Percentiles rank a stretch among this genome's conserved stretches.
Evolutionary conservation across 2,329 filamentous ascomycete genomes (phyloP).

Genomic region (Cyphellophora europaea): DNA sequence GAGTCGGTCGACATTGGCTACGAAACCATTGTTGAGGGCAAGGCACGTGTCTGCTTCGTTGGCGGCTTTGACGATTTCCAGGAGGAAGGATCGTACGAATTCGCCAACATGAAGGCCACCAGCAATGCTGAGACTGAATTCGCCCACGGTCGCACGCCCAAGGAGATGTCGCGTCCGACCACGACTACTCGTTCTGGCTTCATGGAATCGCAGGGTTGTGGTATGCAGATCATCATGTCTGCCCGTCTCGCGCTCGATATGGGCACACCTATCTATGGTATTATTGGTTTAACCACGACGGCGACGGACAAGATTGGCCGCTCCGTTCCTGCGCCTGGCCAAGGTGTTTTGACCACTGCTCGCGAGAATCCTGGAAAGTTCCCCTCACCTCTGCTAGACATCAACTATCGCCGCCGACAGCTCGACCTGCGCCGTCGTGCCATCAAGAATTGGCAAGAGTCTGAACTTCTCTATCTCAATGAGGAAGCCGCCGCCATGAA

Average conservation of each 20-base stretch:
- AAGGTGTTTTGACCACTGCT: constrained; percentile 92
- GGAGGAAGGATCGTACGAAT: constrained; percentile 98
- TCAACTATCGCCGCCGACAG: constrained; percentile 93
- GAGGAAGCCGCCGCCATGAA: constrained; percentile 91
- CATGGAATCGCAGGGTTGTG: constrained; percentile 98
- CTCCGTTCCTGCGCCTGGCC: constrained; percentile 89
- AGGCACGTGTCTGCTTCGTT: constrained; percentile 93
- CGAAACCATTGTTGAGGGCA: constrained; percentile 96
- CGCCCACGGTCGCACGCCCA: constrained; percentile 84
- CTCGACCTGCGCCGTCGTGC: constrained; percentile 88
- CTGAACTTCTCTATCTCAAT: constrained; percentile 83
- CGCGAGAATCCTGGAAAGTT: constrained; percentile 86
- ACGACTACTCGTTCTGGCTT: constrained; percentile 96
- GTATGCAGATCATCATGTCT: constrained; percentile 98
- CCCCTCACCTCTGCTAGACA: constrained; percentile 89
- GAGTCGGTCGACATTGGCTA: constrained; percentile 97
- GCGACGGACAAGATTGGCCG: constrained; percentile 99
- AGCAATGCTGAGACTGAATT: constrained; percentile 97
- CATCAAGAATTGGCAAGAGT: constrained; percentile 94
- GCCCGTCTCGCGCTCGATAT: constrained; percentile 92
- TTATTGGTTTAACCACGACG: constrained; percentile 85
- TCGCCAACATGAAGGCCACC: constrained; percentile 99
- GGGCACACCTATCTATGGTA: constrained; percentile 95
- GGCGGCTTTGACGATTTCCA: constrained; percentile 99
- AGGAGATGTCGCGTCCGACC: constrained; percentile 95